A percentile compares a stretch with the other conserved stretches of the same genome.
Conservation (phyloP, 257 asterid genomes). For the Primulina tabacum region DNA sequence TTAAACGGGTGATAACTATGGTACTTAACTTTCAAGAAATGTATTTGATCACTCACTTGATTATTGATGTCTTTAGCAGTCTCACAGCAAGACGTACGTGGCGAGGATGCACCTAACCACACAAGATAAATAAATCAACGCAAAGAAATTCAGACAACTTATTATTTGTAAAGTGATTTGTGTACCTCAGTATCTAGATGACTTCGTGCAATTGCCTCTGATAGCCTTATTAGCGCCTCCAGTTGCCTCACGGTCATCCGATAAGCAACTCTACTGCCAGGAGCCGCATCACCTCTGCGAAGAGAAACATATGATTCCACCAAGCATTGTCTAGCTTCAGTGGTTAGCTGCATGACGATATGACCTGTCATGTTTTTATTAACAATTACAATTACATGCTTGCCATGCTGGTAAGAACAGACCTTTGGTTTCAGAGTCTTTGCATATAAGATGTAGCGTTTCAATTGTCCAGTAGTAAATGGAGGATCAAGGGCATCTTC, state of each 20-base stretch:
- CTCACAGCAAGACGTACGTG: slow-evolving; percentile 71
- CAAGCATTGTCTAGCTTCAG: slow-evolving; percentile 73
- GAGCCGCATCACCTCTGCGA: slow-evolving; percentile 85
- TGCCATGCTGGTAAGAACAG: slow-evolving; percentile 1
- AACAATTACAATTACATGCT: not conserved
- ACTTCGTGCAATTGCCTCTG: slow-evolving; percentile 94
- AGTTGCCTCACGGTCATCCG: slow-evolving; percentile 98
- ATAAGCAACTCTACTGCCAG: slow-evolving; percentile 97
- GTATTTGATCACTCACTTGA: slow-evolving; percentile 51
- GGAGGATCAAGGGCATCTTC: slow-evolving; percentile 85
- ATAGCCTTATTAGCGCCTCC: slow-evolving; percentile 90
- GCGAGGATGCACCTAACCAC: slow-evolving; percentile 64
- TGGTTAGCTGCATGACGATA: slow-evolving; percentile 51
- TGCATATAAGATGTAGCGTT: slow-evolving; percentile 84
- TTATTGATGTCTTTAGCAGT: slow-evolving; percentile 82
- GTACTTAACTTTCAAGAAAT: slow-evolving; percentile 6
- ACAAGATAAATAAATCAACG: slow-evolving; percentile 23
- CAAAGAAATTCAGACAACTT: not conserved
- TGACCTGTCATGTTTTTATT: slow-evolving; percentile 23
- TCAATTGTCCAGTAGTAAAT: slow-evolving; percentile 74
- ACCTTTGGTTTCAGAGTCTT: slow-evolving; percentile 95
- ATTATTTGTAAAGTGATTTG: slow-evolving; percentile 10
- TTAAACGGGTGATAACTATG: not conserved
- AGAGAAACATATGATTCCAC: slow-evolving; percentile 90
- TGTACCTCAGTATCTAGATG: slow-evolving; percentile 75